Percentiles rank a stretch among this genome's conserved stretches.
phyloP scores from a whole-genome alignment of 352 stramenopile genomes.

The Phytophthora pisi region DNA sequence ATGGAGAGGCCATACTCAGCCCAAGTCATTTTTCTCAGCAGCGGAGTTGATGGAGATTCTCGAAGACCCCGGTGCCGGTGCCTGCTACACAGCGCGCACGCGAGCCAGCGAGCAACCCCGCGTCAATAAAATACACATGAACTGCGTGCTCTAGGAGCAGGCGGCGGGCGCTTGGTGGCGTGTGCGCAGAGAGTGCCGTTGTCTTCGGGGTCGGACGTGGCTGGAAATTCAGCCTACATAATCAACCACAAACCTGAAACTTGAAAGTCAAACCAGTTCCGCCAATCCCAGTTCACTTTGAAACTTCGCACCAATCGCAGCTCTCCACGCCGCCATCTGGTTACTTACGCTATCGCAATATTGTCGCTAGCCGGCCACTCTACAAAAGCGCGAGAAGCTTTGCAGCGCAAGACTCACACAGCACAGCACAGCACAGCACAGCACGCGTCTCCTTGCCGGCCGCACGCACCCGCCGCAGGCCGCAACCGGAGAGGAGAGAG shows the following conservation, averaged over 20 bases:
- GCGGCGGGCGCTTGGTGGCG: neutral
- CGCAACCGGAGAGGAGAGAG: neutral
- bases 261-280: constrained; percentile 13
- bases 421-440: constrained; percentile 5
- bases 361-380: constrained; percentile 12
- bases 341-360: constrained; percentile 4
- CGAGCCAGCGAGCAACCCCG: no score
- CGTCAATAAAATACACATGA: no score
- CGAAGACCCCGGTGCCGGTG: neutral
- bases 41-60: neutral
- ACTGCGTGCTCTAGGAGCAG: no score
- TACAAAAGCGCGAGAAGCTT: constrained; percentile 37
- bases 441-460: constrained; percentile 23
- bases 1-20: constrained; percentile 34
- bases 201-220: neutral
- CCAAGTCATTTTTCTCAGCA: constrained; percentile 39
- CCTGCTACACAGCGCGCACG: neutral
- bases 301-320: constrained; percentile 8
- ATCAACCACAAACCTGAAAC: neutral
- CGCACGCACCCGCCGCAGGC: constrained; percentile 17
- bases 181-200: no score
- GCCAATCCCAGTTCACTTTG: constrained; percentile 13
- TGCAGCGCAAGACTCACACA: constrained; percentile 16
- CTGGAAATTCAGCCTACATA: neutral
- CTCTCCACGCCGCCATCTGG: neutral